Evolutionary conservation across 1,284 basidiomycete species (phyloP).

Genomic region (Athelia psychrophila): DNA sequence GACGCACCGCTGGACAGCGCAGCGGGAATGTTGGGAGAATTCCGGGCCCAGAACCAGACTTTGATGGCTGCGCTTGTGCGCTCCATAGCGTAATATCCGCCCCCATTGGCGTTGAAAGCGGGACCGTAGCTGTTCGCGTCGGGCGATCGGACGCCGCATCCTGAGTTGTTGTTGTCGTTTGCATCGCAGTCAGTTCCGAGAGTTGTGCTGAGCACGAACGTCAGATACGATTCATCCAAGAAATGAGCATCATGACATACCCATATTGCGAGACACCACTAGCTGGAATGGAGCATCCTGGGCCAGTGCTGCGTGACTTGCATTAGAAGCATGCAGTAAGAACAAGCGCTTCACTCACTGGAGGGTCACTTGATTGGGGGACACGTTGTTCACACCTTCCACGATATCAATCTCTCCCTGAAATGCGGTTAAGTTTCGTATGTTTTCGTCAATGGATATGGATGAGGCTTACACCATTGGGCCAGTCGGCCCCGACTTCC

Average conservation of each 20-base stretch:
- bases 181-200: conserved; percentile 51
- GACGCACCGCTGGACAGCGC: conserved; percentile 40
- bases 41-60: conserved; percentile 59
- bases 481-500: conserved; percentile 51
- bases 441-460: neutral
- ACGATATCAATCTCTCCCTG: conserved; percentile 70
- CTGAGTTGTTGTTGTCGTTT: conserved; percentile 51
- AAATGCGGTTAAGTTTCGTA: neutral
- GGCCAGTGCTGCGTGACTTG: conserved; percentile 30
- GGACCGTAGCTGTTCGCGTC: conserved; percentile 54
- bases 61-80: conserved; percentile 46
- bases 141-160: conserved; percentile 58
- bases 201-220: conserved; percentile 28
- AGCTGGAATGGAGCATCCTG: conserved; percentile 58
- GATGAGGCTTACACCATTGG: conserved; percentile 31
- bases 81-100: conserved; percentile 62
- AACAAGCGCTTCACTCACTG: conserved; percentile 29
- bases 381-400: conserved; percentile 62
- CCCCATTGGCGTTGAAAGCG: conserved; percentile 56
- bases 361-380: conserved; percentile 56
- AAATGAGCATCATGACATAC: conserved; percentile 16
- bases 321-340: no score
- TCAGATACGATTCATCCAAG: no score
- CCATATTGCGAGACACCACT: conserved; percentile 46
- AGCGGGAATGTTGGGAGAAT: conserved; percentile 36